Base-by-base conservation (phyloP, 805 yeast genomes). In the Saccharomyces eubayanus region DNA sequence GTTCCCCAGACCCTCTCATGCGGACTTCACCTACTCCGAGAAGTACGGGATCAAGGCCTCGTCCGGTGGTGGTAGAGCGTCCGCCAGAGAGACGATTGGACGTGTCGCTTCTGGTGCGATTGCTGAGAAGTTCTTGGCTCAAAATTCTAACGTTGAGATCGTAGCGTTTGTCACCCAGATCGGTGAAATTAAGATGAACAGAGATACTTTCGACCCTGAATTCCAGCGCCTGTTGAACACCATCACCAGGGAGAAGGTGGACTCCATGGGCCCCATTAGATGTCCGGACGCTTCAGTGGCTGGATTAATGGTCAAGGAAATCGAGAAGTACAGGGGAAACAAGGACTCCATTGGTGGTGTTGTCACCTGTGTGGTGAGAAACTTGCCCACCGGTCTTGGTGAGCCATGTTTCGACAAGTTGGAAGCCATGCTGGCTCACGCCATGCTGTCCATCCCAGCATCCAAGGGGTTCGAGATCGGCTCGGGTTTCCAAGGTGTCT, bases 41-140 rank as follows among this genome's bases (percentile, higher is more conserved):
- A 94, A 94, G 73, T 94, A 94, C 74, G 96, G 97, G 46, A 79
- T 84, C 62, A 94, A 94, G 74, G 95, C 97, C 4, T 82, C 96
- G 5, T 85, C 95, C 40, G 99, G 99, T 51, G 99, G 99, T 66
- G 99, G 99, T 58, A 83, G 99, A 69, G 87, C 97, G 11, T 83
- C 92, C 47, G 99, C 99, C 8, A 83, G 99, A 72, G 99, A 94
- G 74, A 94, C 99, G 46, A 94, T 94, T 64, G 99, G 99, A 54
- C 83, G 99, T 72, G 99, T 94, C 52, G 98, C 98, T 49, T 98
- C 97, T 8, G 97, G 97, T 66, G 98, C 97, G 51, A 84, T 94
- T 71, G 99, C 99, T 50, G 99, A 94, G 72, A 92, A 91, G 74
- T 84, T 89, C 59, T 79, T 94, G 66, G 67, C 74, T 49, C 83